phyloP scores from a whole-genome alignment of 192 early-diverging fungal genomes.

The Backusella australiensis region DNA sequence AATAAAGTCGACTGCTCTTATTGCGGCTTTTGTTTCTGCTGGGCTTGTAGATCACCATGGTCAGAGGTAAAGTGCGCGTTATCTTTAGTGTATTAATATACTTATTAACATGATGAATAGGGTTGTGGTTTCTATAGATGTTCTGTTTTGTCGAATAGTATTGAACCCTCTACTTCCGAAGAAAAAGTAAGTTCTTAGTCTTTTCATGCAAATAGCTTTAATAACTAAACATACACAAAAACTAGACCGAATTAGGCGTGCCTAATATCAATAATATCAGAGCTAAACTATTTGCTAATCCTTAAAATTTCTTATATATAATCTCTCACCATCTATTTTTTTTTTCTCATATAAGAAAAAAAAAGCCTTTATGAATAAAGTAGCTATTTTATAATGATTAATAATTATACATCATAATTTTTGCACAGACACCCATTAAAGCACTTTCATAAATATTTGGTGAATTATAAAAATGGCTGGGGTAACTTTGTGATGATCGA shows the following conservation, averaged over 20 bases:
- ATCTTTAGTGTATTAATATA: not conserved
- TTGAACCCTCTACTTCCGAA: not conserved
- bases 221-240: not conserved
- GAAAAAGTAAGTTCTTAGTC: not conserved
- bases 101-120: not conserved
- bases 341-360: not conserved
- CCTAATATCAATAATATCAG: constrained; percentile 43
- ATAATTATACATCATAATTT: not conserved
- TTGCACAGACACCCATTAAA: not conserved
- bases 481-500: not conserved
- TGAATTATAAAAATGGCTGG: not conserved
- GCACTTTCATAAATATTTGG: not conserved
- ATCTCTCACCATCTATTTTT: not conserved
- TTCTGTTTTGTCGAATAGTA: not conserved
- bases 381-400: not conserved
- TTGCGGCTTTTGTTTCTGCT: constrained; percentile 65
- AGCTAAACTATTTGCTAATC: not conserved
- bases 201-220: not conserved
- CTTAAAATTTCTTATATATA: not conserved
- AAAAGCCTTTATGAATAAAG: not conserved
- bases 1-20: constrained; percentile 67
- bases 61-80: constrained; percentile 34
- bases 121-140: constrained; percentile 58
- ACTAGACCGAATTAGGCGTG: constrained; percentile 59
- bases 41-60: constrained; percentile 59